A percentile compares a stretch with the other conserved stretches of the same genome.
Conservation (phyloP, 805 yeast species). For the Ogataea nonfermentans region DNA sequence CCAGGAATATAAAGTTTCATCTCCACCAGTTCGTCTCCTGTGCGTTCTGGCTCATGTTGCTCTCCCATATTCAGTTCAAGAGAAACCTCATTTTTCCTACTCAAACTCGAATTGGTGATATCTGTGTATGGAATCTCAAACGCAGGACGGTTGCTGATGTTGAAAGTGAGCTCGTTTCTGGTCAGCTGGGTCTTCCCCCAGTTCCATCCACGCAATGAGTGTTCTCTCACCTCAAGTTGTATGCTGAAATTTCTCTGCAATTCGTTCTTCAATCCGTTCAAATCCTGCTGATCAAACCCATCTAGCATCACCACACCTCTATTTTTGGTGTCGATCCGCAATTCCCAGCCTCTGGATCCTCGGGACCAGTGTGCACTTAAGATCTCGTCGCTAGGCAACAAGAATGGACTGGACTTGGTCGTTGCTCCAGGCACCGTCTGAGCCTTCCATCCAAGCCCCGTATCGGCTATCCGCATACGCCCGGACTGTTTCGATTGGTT, state of each 20-base stretch:
- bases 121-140: slow-evolving; percentile 86
- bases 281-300: slow-evolving; percentile 87
- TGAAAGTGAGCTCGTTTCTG: slow-evolving; percentile 84
- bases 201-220: slow-evolving; percentile 96
- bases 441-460: slow-evolving; percentile 96
- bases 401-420: slow-evolving; percentile 67
- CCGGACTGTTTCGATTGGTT: slow-evolving; percentile 85
- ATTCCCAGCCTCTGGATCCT: slow-evolving; percentile 88
- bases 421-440: slow-evolving; percentile 40
- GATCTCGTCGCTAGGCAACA: slow-evolving; percentile 84
- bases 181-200: slow-evolving; percentile 97
- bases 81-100: slow-evolving; percentile 92
- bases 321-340: slow-evolving; percentile 84
- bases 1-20: slow-evolving; percentile 94
- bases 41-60: slow-evolving; percentile 50
- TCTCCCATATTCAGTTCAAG: slow-evolving; percentile 66
- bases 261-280: slow-evolving; percentile 76
- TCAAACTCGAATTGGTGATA: slow-evolving; percentile 81
- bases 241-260: slow-evolving; percentile 72
- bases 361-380: slow-evolving; percentile 85
- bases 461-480: slow-evolving; percentile 88
- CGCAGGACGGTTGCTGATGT: slow-evolving; percentile 81
- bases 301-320: slow-evolving; percentile 84
- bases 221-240: slow-evolving; percentile 80
- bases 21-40: slow-evolving; percentile 96